phyloP scores from a whole-genome alignment of 2,329 filamentous ascomycete genomes.

The Saccharata proteae region DNA sequence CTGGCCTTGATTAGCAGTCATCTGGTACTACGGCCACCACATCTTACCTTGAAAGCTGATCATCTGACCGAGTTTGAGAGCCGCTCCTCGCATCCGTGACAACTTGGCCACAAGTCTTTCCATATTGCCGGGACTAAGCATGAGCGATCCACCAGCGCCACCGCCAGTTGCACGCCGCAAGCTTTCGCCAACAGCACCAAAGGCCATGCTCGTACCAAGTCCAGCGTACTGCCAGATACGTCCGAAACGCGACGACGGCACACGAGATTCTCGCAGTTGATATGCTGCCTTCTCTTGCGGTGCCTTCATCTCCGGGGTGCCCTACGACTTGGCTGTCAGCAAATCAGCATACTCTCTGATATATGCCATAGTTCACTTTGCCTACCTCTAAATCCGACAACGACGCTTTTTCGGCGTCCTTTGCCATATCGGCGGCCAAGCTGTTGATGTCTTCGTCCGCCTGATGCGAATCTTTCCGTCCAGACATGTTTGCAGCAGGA shows the following conservation, averaged over 20 bases:
- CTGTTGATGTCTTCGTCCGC: constrained; percentile 29
- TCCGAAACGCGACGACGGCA: constrained; percentile 77
- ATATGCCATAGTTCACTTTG: no score
- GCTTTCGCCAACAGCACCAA: constrained; percentile 77
- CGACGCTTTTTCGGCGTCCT: constrained; percentile 24
- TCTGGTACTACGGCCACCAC: constrained; percentile 5
- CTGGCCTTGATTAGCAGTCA: constrained; percentile 27
- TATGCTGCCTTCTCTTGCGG: constrained; percentile 37
- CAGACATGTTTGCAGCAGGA: constrained; percentile 7
- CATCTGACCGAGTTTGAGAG: constrained; percentile 95
- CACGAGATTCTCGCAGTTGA: constrained; percentile 73
- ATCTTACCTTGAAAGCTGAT: constrained; percentile 72
- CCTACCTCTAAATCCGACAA: constrained; percentile 19
- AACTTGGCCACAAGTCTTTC: constrained; percentile 85
- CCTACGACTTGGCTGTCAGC: constrained; percentile 32
- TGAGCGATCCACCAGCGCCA: constrained; percentile 53
- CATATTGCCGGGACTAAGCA: constrained; percentile 84
- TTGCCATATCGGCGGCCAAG: constrained; percentile 36
- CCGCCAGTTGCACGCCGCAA: constrained; percentile 68
- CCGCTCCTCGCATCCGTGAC: constrained; percentile 90
- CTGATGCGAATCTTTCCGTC: constrained; percentile 6
- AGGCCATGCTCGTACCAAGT: constrained; percentile 87
- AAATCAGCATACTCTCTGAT: constrained; percentile 32
- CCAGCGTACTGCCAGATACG: constrained; percentile 92
- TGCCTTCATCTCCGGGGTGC: constrained; percentile 15